A percentile compares a stretch with the other conserved stretches of the same genome.
Evolutionary conservation across 176 grass and related monocot genomes (phyloP).

Genomic region (Themeda triandra): DNA sequence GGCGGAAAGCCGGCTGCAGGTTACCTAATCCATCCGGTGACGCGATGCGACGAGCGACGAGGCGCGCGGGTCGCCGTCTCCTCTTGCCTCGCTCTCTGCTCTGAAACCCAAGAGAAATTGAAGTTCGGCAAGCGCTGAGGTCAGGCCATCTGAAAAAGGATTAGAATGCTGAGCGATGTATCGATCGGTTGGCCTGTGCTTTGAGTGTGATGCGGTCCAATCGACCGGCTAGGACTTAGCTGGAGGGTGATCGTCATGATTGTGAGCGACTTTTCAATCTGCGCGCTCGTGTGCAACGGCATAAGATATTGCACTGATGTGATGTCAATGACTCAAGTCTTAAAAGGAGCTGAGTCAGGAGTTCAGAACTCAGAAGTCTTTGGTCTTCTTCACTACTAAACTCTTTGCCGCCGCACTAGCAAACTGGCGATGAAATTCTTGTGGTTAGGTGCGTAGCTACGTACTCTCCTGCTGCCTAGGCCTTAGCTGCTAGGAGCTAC

Average conservation of each 20-base stretch:
- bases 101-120: neutral
- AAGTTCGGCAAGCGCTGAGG: conserved; percentile 25
- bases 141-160: neutral
- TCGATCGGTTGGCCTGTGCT: too few species aligned
- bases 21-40: conserved; percentile 29
- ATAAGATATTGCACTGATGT: neutral
- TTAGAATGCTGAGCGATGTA: neutral
- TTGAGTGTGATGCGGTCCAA: neutral
- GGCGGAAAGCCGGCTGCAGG: conserved; percentile 21
- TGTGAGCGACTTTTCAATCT: conserved; percentile 15
- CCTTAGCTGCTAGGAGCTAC: neutral
- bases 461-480: too few species aligned
- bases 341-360: neutral
- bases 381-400: neutral
- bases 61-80: neutral
- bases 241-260: neutral
- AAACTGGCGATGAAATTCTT: conserved; percentile 28
- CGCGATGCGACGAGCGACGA: neutral
- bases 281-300: conserved; percentile 34
- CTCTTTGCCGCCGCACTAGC: conserved; percentile 15
- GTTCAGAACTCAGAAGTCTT: neutral
- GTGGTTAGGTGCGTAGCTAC: neutral
- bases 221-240: neutral
- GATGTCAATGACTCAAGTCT: neutral
- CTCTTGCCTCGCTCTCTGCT: neutral